phyloP scores from a whole-genome alignment of 2,329 filamentous ascomycete genomes.

The Zymoseptoria tritici region DNA sequence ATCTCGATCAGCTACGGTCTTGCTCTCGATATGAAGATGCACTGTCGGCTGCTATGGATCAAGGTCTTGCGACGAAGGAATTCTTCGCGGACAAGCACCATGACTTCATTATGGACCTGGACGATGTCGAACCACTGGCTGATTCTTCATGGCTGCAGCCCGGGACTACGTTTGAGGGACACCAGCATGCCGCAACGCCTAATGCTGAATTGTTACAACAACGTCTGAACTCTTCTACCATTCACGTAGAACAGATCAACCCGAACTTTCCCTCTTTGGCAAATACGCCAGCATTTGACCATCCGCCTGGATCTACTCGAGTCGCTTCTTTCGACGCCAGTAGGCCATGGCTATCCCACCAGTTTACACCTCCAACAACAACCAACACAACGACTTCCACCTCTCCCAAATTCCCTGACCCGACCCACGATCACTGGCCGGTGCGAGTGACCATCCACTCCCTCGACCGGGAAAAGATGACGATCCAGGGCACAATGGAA shows the following conservation, averaged over 20 bases:
- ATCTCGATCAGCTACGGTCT: constrained; percentile 52
- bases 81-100: constrained; percentile 45
- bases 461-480: constrained; percentile 54
- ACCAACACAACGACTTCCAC: constrained; percentile 1
- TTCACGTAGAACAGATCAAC: constrained; percentile 27
- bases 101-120: constrained; percentile 53
- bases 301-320: constrained; percentile 22
- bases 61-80: constrained; percentile 47
- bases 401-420: constrained; percentile 12
- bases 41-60: constrained; percentile 45
- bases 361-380: constrained; percentile 19
- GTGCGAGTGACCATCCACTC: constrained; percentile 59
- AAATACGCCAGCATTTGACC: constrained; percentile 18
- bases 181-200: constrained; percentile 48
- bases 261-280: constrained; percentile 20
- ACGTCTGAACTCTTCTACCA: constrained; percentile 11
- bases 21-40: constrained; percentile 49
- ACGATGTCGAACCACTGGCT: constrained; percentile 43
- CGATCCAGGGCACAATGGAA: constrained; percentile 61
- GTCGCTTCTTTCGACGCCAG: constrained; percentile 25
- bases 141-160: constrained; percentile 56
- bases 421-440: constrained; percentile 54
- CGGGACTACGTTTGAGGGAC: constrained; percentile 54
- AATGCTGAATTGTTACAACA: constrained; percentile 15
- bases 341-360: constrained; percentile 33